phyloP scores from a whole-genome alignment of 495 filamentous ascomycete genomes.

The Staphylotrichum tortipilum region DNA sequence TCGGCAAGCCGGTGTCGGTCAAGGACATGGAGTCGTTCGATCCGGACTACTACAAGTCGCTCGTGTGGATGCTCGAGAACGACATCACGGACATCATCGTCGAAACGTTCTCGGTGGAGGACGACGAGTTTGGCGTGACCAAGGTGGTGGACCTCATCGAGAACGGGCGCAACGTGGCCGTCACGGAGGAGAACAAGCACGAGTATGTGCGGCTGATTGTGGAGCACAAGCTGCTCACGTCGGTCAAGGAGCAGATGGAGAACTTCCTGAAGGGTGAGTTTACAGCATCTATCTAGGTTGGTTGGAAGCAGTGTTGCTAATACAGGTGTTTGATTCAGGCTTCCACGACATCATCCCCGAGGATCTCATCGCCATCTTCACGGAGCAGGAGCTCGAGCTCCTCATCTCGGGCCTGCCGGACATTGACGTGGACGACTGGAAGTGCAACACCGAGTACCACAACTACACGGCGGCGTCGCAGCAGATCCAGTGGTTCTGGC shows the following conservation, averaged over 20 bases:
- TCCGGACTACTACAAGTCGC: slow-evolving; percentile 97
- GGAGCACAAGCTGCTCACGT: slow-evolving; percentile 85
- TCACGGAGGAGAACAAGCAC: slow-evolving; percentile 97
- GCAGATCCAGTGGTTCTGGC: slow-evolving; percentile 99
- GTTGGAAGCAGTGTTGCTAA: slow-evolving; percentile 14
- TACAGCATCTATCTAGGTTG: not conserved
- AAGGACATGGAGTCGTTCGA: slow-evolving; percentile 99
- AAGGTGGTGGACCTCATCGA: slow-evolving; percentile 79
- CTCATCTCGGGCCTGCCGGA: slow-evolving; percentile 95
- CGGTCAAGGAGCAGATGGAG: slow-evolving; percentile 89
- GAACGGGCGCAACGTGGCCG: slow-evolving; percentile 81
- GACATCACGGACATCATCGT: slow-evolving; percentile 98
- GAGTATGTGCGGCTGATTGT: slow-evolving; percentile 90
- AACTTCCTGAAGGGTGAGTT: slow-evolving; percentile 80
- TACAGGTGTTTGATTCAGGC: slow-evolving; percentile 39
- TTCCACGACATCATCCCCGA: slow-evolving; percentile 98
- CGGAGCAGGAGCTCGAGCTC: slow-evolving; percentile 94
- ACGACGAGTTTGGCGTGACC: slow-evolving; percentile 83
- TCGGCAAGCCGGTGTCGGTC: slow-evolving; percentile 87
- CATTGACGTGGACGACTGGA: slow-evolving; percentile 98
- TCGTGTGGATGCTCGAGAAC: slow-evolving; percentile 97
- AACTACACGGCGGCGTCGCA: slow-evolving; percentile 92
- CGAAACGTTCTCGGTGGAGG: slow-evolving; percentile 92
- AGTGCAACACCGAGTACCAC: slow-evolving; percentile 96
- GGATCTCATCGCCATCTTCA: slow-evolving; percentile 94